A percentile compares a stretch with the other conserved stretches of the same genome.
These are phyloP conservation scores for Debaryomyces maramus DNA, from an alignment of 805 yeast genomes.

Conservation along the genomic window DNA sequence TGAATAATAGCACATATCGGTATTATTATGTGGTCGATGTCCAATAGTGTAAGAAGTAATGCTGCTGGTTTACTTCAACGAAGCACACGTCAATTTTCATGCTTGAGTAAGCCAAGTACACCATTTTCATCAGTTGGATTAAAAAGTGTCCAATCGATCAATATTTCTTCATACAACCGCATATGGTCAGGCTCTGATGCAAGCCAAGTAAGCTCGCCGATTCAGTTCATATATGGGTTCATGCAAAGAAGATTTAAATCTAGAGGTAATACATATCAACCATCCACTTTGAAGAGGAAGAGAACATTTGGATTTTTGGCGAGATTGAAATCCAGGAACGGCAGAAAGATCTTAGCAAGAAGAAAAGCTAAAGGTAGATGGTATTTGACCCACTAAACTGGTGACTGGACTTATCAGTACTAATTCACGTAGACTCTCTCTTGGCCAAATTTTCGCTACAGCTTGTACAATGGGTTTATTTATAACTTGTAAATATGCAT, in stretches of 20 bases:
- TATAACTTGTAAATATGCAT: conserved; percentile 1
- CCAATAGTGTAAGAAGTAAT: conserved; percentile 1
- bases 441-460: neutral
- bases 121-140: conserved; percentile 3
- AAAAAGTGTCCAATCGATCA: neutral
- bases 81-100: conserved; percentile 4
- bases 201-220: conserved; percentile 1
- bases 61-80: conserved; percentile 3
- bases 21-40: conserved; percentile 5
- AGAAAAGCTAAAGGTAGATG: conserved; percentile 90
- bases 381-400: conserved; percentile 73
- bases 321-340: conserved; percentile 69
- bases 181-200: conserved; percentile 3
- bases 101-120: conserved; percentile 4
- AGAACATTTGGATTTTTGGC: conserved; percentile 88
- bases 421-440: neutral
- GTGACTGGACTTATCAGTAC: neutral
- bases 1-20: no score
- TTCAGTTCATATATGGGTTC: conserved; percentile 28
- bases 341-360: conserved; percentile 74
- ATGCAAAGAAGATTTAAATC: conserved; percentile 73
- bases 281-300: conserved; percentile 86
- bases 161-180: neutral
- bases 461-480: neutral
- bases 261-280: conserved; percentile 94